These are phyloP conservation scores for Cubamyces sp. DNA, from an alignment of 768 basidiomycete genomes.

Conservation along the genomic window DNA sequence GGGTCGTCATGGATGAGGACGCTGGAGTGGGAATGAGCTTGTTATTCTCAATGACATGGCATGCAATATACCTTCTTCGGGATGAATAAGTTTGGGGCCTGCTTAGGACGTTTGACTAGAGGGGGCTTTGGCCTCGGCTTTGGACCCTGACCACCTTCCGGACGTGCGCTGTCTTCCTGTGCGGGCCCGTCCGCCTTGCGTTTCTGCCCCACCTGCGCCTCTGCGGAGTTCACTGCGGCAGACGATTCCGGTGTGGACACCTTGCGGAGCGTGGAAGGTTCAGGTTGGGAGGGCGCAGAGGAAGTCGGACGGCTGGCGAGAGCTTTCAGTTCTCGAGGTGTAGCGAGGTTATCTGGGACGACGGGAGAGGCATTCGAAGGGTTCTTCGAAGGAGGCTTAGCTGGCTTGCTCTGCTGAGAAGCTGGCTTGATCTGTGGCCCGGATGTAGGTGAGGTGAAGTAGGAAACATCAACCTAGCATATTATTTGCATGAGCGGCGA, in stretches of 20 bases:
- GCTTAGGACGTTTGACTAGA: slow-evolving; percentile 44
- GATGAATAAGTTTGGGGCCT: slow-evolving; percentile 57
- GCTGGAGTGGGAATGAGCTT: background rate
- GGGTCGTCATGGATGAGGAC: slow-evolving; percentile 4
- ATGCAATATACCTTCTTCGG: slow-evolving; percentile 49
- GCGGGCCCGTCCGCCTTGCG: slow-evolving; percentile 19
- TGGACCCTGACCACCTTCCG: background rate
- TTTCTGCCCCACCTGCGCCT: slow-evolving; percentile 18
- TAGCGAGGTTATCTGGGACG: slow-evolving; percentile 21
- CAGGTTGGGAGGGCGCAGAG: background rate
- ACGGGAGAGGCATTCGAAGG: background rate
- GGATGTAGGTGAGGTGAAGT: slow-evolving; percentile 22
- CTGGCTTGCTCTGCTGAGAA: slow-evolving; percentile 9
- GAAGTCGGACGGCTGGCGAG: slow-evolving; percentile 12
- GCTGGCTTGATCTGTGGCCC: slow-evolving; percentile 1
- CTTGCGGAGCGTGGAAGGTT: background rate
- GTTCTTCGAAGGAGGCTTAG: slow-evolving; percentile 17
- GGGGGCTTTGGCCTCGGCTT: slow-evolving; percentile 34
- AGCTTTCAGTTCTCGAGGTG: slow-evolving; percentile 26
- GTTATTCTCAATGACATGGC: background rate
- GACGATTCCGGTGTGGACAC: background rate
- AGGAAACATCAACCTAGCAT: slow-evolving; percentile 18
- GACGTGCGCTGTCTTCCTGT: slow-evolving; percentile 18
- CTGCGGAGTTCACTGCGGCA: background rate
- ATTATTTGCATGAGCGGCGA: background rate